Evolutionary conservation across 805 yeast genomes (phyloP).

Genomic region (Wickerhamomyces queroliae): DNA sequence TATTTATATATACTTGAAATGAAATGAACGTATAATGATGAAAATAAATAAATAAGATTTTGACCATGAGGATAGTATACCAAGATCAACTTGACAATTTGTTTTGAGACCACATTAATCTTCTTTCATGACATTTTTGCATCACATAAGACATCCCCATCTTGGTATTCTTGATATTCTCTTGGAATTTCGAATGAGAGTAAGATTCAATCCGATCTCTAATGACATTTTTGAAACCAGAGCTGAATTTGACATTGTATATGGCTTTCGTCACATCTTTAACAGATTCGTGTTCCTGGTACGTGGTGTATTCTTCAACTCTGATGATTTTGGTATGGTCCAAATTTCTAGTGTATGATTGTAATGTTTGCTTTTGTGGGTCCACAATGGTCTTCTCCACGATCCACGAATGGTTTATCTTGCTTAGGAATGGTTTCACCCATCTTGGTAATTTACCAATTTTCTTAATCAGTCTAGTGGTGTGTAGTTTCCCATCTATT

Average conservation of each 20-base stretch:
- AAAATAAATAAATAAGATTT: background rate
- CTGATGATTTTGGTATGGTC: constrained; percentile 77
- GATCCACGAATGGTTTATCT: constrained; percentile 69
- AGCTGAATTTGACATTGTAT: constrained; percentile 62
- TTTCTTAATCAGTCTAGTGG: constrained; percentile 72
- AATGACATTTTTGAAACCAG: constrained; percentile 63
- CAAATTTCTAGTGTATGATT: constrained; percentile 72
- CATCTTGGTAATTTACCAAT: constrained; percentile 77
- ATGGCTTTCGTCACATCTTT: constrained; percentile 38
- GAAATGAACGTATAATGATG: no score
- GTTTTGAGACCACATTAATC: constrained; percentile 1
- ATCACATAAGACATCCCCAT: constrained; percentile 75
- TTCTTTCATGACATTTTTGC: constrained; percentile 44
- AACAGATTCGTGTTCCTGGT: constrained; percentile 31
- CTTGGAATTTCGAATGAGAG: constrained; percentile 66
- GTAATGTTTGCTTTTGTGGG: constrained; percentile 46
- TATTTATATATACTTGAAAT: background rate
- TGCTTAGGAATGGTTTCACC: constrained; percentile 70
- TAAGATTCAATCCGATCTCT: constrained; percentile 75
- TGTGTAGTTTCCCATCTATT: constrained; percentile 62
- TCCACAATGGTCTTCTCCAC: constrained; percentile 75
- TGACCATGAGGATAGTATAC: background rate
- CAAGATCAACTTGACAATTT: background rate
- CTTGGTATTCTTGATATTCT: constrained; percentile 60
- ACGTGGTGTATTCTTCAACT: constrained; percentile 72